Evolutionary conservation across 768 basidiomycete species (phyloP), one percentile per base, ranked within the genome.

Genomic region (Boletus bicolor): DNA sequence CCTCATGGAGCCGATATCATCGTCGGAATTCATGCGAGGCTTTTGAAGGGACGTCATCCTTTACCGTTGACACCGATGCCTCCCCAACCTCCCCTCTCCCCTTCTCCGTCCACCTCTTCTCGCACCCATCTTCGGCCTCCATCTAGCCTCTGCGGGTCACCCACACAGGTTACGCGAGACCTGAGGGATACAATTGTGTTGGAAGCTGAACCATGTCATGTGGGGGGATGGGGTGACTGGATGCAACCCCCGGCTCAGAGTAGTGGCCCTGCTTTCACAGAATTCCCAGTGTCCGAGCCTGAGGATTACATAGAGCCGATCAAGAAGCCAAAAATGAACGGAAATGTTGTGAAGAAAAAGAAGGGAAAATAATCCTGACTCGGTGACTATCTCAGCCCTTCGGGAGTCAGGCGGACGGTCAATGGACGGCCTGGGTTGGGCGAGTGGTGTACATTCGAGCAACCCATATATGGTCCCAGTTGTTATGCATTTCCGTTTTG

Each of bases 1-100:
- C 48, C 50, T 3, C 68, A 70, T 19, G 69, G 68, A 1, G 60
- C 67, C 0, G 55, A 62, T 2, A 60, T 70, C 39, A 44, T 70
- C 10, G 21, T 66, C 28, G 68, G 57, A 14, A 50, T 68, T 6
- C 61, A 66, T 15, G 11, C 48, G 1, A 58, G 68, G 44, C 2
- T 68, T 5, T 17, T 70, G 10, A 56, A 34, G 19, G 50, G 35
- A 14, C 47, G 39, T 17, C 52, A 48, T 5, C 53, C 57, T 10
- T 34, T 30, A 7, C 19, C 44, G 5, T 11, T 15, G 15, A 41
- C 14, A 32, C 19, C 32, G 1, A 14, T 12, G 14, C 30, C 19
- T 7, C 11, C 32, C 7, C 5, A 7, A 21, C 15, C 35, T 11
- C 21, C 17, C 12, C 15, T 14, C 4, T 7, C 32, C 21, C 2